These are phyloP conservation scores for Aspergillus diversus DNA, from an alignment of 495 filamentous ascomycete genomes.

Conservation along the genomic window DNA sequence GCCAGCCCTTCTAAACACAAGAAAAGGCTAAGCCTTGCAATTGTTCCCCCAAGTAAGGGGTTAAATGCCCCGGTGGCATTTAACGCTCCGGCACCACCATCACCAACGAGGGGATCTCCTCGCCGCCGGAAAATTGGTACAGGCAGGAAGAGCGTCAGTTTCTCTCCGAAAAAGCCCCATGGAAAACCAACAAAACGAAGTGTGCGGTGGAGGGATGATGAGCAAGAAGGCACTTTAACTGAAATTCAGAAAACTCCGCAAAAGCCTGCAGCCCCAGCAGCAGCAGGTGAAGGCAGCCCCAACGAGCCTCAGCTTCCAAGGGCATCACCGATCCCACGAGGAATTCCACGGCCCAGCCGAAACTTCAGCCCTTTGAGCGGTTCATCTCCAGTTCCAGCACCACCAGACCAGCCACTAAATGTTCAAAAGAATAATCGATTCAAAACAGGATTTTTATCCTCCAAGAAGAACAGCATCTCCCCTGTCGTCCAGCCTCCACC, in stretches of 20 bases:
- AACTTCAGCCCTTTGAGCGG: constrained; percentile 35
- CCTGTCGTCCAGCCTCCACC: constrained; percentile 62
- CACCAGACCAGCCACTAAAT: constrained; percentile 39
- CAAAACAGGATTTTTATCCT: constrained; percentile 80
- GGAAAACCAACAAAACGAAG: constrained; percentile 67
- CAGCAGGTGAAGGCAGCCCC: constrained; percentile 53
- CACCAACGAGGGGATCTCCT: constrained; percentile 74
- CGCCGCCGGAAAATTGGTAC: constrained; percentile 71
- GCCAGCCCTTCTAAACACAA: constrained; percentile 75
- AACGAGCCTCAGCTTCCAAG: constrained; percentile 46
- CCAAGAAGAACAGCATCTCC: constrained; percentile 70
- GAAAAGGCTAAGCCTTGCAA: constrained; percentile 59
- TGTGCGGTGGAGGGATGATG: constrained; percentile 94
- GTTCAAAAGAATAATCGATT: constrained; percentile 72
- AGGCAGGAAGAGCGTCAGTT: constrained; percentile 76
- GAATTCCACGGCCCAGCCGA: constrained; percentile 46
- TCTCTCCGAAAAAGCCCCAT: constrained; percentile 79
- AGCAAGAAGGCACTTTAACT: constrained; percentile 77
- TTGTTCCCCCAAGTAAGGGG: constrained; percentile 36
- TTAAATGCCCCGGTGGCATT: constrained; percentile 38
- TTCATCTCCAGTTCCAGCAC: constrained; percentile 36
- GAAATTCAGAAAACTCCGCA: constrained; percentile 90
- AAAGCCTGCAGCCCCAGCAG: constrained; percentile 48
- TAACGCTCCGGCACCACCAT: constrained; percentile 44
- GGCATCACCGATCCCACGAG: constrained; percentile 52